Evolutionary conservation across 1,139 yeast species (phyloP).

Genomic region (Zygoascus sp.): DNA sequence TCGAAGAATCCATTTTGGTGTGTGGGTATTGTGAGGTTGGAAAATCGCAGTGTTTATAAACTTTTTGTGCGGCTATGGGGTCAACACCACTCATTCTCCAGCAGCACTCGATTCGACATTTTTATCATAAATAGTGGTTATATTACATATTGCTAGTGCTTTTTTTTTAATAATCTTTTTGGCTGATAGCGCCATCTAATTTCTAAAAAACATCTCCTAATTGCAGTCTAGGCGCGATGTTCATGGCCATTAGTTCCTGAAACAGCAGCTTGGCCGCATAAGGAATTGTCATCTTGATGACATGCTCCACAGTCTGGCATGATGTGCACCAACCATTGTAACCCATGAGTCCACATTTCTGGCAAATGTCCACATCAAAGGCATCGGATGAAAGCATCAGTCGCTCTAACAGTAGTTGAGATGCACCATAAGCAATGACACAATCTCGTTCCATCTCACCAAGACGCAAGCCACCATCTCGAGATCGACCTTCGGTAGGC

Average conservation of each 20-base stretch:
- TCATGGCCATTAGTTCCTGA: conserved; percentile 96
- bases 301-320: conserved; percentile 81
- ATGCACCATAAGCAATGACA: conserved; percentile 99
- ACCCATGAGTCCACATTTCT: conserved; percentile 96
- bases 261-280: conserved; percentile 94
- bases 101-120: not conserved
- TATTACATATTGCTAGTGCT: not conserved
- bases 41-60: not conserved
- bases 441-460: conserved; percentile 99
- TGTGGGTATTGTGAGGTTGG: not conserved
- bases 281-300: conserved; percentile 93
- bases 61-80: not conserved
- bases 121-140: not conserved
- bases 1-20: conserved; percentile 1
- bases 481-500: conserved; percentile 98
- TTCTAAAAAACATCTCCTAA: conserved; percentile 67
- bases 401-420: conserved; percentile 87
- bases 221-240: conserved; percentile 91
- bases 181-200: not conserved
- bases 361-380: conserved; percentile 93
- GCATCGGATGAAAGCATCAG: conserved; percentile 97
- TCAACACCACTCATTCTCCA: too few species aligned
- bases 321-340: conserved; percentile 96
- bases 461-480: conserved; percentile 98
- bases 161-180: not conserved